phyloP scores from a whole-genome alignment of 768 basidiomycete genomes.

The Boletus barrowsii region DNA sequence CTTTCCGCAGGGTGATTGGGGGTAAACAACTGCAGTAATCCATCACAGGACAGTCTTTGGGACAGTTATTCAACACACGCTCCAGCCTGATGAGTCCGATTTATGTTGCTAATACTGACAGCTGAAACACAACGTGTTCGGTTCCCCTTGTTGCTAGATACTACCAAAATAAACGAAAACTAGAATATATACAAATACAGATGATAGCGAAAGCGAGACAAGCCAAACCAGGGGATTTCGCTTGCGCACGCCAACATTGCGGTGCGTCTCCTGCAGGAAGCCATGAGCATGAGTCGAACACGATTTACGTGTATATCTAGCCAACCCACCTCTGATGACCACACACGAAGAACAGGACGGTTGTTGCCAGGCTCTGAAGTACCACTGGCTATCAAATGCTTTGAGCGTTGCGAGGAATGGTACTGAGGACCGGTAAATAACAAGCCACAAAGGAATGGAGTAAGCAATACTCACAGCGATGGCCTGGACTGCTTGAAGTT shows the following conservation, averaged over 20 bases:
- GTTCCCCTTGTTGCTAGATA: too few species aligned
- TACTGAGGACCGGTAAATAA: neutral
- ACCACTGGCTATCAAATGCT: neutral
- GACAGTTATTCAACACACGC: too few species aligned
- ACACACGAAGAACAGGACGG: neutral
- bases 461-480: neutral
- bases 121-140: too few species aligned
- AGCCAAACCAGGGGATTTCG: too few species aligned
- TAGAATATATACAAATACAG: too few species aligned
- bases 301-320: neutral
- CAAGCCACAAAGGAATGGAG: neutral
- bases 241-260: too few species aligned
- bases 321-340: neutral
- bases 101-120: too few species aligned
- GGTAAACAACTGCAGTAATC: neutral
- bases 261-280: neutral
- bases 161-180: too few species aligned
- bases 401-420: neutral
- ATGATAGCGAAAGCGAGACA: too few species aligned
- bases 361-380: neutral
- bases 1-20: neutral
- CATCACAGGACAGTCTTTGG: neutral
- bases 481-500: neutral
- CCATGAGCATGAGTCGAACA: neutral
- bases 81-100: too few species aligned